Conservation (phyloP, 2,329 filamentous ascomycete genomes). For the Ceratocystis harringtonii region DNA sequence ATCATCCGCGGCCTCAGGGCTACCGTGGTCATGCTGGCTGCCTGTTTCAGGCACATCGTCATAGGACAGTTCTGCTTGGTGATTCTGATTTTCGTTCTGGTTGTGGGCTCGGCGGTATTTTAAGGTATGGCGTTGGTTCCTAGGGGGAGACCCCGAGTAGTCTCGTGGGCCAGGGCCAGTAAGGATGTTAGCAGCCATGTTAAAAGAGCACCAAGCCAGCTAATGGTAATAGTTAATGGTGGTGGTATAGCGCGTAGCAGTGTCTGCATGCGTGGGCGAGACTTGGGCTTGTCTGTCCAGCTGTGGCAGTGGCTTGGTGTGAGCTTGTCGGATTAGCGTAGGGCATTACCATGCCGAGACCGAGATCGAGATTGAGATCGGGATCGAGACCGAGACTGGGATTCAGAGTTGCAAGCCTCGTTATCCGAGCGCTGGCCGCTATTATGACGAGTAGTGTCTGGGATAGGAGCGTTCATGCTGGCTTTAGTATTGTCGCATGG, state of each 20-base stretch:
- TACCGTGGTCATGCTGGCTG: conserved; percentile 22
- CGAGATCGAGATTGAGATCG: conserved; percentile 22
- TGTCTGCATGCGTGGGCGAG: not conserved
- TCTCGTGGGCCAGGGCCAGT: conserved; percentile 27
- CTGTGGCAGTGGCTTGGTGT: conserved; percentile 6
- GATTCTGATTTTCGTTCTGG: conserved; percentile 22
- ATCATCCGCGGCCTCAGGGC: conserved; percentile 28
- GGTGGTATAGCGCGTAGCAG: not conserved
- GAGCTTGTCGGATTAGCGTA: conserved; percentile 18
- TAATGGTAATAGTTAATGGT: not conserved
- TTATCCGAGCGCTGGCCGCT: conserved; percentile 9
- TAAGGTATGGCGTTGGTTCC: conserved; percentile 21
- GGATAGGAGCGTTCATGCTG: not conserved
- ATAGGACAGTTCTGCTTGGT: conserved; percentile 25
- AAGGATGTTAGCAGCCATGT: conserved; percentile 30
- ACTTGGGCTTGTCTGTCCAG: conserved; percentile 5
- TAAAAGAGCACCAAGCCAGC: conserved; percentile 13
- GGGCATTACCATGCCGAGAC: conserved; percentile 36
- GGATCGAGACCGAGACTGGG: conserved; percentile 14
- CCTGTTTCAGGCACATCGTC: conserved; percentile 22
- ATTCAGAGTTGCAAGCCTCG: conserved; percentile 17
- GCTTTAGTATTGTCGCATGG: conserved; percentile 19
- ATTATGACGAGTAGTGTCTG: not conserved
- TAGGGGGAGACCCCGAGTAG: conserved; percentile 29
- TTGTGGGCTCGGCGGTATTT: conserved; percentile 11